Evolutionary conservation across 768 basidiomycete genomes (phyloP).

Genomic region (Rhizopogon vesiculosus): DNA sequence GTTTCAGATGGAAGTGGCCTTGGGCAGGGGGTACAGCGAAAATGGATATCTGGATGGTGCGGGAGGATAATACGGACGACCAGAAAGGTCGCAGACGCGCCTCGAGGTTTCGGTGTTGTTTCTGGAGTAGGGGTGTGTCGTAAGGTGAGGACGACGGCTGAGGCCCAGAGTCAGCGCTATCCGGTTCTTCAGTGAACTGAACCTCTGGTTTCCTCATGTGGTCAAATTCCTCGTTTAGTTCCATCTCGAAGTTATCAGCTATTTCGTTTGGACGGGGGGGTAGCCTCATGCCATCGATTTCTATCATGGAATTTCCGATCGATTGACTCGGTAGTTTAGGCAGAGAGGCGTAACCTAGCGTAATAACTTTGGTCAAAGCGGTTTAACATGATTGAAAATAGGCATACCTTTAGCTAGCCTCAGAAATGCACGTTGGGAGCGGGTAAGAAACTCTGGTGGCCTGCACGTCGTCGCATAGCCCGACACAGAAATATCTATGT

Average conservation of each 20-base stretch:
- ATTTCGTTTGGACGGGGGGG: constrained; percentile 60
- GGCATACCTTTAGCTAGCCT: constrained; percentile 67
- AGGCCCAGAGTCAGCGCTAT: constrained; percentile 3
- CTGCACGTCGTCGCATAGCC: constrained; percentile 68
- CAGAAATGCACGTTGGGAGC: constrained; percentile 75
- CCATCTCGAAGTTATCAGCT: constrained; percentile 51
- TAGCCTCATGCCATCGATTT: constrained; percentile 36
- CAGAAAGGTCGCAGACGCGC: constrained; percentile 75
- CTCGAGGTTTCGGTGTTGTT: constrained; percentile 73
- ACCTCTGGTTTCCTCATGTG: constrained; percentile 12
- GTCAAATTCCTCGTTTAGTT: constrained; percentile 49
- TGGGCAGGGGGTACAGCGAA: constrained; percentile 30
- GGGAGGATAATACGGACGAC: constrained; percentile 63
- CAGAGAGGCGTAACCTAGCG: constrained; percentile 65
- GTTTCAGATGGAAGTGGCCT: constrained; percentile 16
- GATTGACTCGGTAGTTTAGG: constrained; percentile 45
- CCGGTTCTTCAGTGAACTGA: constrained; percentile 1
- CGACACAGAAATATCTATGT: constrained; percentile 69
- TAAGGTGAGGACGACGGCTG: constrained; percentile 17
- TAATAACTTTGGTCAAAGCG: constrained; percentile 1
- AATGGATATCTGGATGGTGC: constrained; percentile 60
- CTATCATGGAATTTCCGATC: constrained; percentile 12
- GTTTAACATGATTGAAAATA: neutral
- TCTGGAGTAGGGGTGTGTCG: constrained; percentile 33
- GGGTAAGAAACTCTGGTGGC: constrained; percentile 55